Conservation (phyloP, 2,329 filamentous ascomycete genomes). For the Juglanconis sp. region DNA sequence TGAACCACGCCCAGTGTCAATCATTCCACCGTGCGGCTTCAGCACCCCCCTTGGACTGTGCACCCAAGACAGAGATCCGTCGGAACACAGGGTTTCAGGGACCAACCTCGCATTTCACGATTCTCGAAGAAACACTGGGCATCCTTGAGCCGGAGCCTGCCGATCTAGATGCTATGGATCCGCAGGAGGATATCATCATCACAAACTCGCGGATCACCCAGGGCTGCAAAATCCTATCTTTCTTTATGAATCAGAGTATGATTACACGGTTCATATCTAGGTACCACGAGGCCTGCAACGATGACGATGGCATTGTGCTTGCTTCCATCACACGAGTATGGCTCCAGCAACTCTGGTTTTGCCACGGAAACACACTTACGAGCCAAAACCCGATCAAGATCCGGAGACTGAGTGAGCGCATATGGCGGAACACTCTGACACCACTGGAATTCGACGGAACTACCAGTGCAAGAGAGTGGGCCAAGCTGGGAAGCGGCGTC, state of each 20-base stretch:
- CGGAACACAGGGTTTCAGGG: conserved; percentile 30
- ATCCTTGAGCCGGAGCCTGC: conserved; percentile 24
- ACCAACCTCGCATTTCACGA: conserved; percentile 28
- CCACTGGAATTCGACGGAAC: conserved; percentile 26
- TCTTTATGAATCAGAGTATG: conserved; percentile 28
- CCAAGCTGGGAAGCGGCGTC: conserved; percentile 25
- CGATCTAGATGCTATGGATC: conserved; percentile 22
- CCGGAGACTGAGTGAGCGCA: conserved; percentile 28
- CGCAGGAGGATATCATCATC: conserved; percentile 24
- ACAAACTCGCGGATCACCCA: conserved; percentile 29
- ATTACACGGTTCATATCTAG: conserved; percentile 28
- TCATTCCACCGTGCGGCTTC: conserved; percentile 27
- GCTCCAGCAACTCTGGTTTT: conserved; percentile 27
- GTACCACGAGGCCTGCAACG: conserved; percentile 28
- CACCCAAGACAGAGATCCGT: conserved; percentile 18
- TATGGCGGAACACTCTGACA: conserved; percentile 33
- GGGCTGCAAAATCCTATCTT: conserved; percentile 30
- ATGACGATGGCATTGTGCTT: conserved; percentile 23
- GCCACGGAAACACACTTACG: conserved; percentile 27
- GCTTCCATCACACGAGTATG: conserved; percentile 32
- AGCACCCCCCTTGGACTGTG: conserved; percentile 26
- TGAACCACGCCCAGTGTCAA: conserved; percentile 22
- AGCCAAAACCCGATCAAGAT: conserved; percentile 31
- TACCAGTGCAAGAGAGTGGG: conserved; percentile 28
- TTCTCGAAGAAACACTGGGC: conserved; percentile 30